These are phyloP conservation scores for Mrakia blollopis DNA, from an alignment of 768 basidiomycete species.

Conservation along the genomic window DNA sequence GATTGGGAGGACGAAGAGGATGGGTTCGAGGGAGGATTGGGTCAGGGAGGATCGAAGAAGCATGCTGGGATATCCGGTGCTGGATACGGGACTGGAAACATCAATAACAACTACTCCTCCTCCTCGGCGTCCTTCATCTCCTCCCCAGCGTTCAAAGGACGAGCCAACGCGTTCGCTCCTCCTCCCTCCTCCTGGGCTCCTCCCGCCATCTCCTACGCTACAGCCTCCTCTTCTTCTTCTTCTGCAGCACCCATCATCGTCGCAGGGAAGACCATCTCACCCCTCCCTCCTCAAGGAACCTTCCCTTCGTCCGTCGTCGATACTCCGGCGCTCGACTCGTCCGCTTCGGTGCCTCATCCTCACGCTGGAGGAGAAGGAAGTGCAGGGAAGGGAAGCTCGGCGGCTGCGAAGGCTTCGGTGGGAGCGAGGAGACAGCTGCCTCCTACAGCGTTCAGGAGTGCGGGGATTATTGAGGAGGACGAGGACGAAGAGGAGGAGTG, in stretches of 20 bases:
- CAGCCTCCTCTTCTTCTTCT: background rate
- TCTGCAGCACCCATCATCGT: background rate
- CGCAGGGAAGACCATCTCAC: background rate
- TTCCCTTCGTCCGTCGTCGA: background rate
- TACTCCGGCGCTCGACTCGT: no score
- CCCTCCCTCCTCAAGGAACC: background rate
- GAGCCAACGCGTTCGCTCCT: background rate
- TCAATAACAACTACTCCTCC: background rate
- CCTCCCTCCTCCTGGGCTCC: background rate
- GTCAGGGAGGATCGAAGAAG: conserved; percentile 35
- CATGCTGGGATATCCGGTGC: background rate
- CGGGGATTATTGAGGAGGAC: conserved; percentile 35
- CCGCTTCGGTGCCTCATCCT: background rate
- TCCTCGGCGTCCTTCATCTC: background rate
- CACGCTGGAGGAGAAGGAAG: background rate
- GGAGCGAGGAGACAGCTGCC: conserved; percentile 21
- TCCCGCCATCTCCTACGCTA: no score
- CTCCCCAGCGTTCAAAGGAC: background rate
- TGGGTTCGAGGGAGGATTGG: conserved; percentile 42
- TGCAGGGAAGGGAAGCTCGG: background rate
- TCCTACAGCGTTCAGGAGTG: conserved; percentile 14
- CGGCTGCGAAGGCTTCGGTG: conserved; percentile 12
- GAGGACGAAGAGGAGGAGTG: conserved; percentile 34
- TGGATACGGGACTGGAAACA: background rate
- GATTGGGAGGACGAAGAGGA: conserved; percentile 45